Conservation (phyloP, 2,329 filamentous ascomycete species). For the Curvularia spicifera region DNA sequence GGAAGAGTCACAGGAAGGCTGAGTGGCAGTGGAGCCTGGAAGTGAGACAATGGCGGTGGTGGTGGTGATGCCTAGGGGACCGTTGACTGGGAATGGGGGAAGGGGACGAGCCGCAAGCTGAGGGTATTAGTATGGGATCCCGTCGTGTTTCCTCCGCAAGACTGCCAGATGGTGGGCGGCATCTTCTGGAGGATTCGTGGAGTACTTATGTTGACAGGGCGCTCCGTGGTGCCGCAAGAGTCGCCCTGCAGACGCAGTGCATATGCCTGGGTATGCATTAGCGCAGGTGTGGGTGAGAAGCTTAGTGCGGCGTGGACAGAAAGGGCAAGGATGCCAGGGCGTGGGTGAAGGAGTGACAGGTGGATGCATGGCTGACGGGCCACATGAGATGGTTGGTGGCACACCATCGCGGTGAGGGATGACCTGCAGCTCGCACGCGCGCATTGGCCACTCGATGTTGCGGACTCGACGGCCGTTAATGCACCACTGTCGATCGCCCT, state of each 20-base stretch:
- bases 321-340: slow-evolving; percentile 40
- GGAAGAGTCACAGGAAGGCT: slow-evolving; percentile 41
- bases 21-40: slow-evolving; percentile 27
- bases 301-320: slow-evolving; percentile 44
- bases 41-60: slow-evolving; percentile 25
- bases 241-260: slow-evolving; percentile 30
- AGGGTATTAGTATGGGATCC: slow-evolving; percentile 13
- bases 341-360: slow-evolving; percentile 42
- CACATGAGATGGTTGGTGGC: slow-evolving; percentile 31
- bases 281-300: slow-evolving; percentile 46
- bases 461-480: slow-evolving; percentile 37
- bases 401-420: slow-evolving; percentile 33
- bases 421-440: slow-evolving; percentile 38
- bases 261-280: slow-evolving; percentile 34
- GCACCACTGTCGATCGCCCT: slow-evolving; percentile 42
- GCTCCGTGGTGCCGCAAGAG: neutral
- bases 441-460: slow-evolving; percentile 37
- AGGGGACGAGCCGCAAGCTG: slow-evolving; percentile 23
- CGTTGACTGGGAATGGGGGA: slow-evolving; percentile 34
- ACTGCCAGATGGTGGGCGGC: slow-evolving; percentile 25
- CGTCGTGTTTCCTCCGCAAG: slow-evolving; percentile 31
- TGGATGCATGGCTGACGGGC: slow-evolving; percentile 37
- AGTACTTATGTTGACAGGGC: slow-evolving; percentile 39
- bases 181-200: slow-evolving; percentile 31
- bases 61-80: slow-evolving; percentile 35